These are phyloP conservation scores for Papiliotrema laurentii DNA, from an alignment of 1,284 basidiomycete species.

Conservation along the genomic window DNA sequence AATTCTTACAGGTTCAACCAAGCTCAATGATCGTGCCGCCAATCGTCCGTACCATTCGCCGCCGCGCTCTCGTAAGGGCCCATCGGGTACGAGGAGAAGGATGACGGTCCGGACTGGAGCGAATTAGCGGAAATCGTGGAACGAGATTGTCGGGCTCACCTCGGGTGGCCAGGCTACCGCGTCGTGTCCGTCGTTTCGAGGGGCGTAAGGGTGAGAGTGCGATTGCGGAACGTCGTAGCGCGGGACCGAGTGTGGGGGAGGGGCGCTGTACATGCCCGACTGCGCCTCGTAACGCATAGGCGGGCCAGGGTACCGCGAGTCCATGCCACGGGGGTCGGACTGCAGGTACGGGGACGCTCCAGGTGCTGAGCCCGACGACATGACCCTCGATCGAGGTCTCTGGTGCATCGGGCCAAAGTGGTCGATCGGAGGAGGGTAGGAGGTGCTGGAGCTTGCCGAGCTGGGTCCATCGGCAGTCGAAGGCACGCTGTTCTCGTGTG, in stretches of 20 bases:
- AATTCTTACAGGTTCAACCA: too few species aligned
- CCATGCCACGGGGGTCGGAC: background rate
- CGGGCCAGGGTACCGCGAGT: slow-evolving; percentile 1
- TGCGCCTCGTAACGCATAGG: slow-evolving; percentile 24
- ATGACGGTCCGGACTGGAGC: slow-evolving; percentile 9
- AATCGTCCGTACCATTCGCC: background rate
- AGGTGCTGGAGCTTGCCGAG: slow-evolving; percentile 2
- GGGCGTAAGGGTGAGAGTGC: background rate
- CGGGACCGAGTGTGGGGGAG: slow-evolving; percentile 21
- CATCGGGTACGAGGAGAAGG: slow-evolving; percentile 4
- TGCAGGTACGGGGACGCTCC: slow-evolving; percentile 35
- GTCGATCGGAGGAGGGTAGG: slow-evolving; percentile 18
- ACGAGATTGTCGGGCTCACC: slow-evolving; percentile 3
- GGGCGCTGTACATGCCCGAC: slow-evolving; percentile 13
- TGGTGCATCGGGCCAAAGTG: slow-evolving; percentile 11
- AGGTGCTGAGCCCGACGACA: slow-evolving; percentile 35
- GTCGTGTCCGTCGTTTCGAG: slow-evolving; percentile 3
- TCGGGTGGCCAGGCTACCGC: slow-evolving; percentile 6
- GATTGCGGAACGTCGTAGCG: slow-evolving; percentile 15
- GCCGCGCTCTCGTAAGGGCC: background rate
- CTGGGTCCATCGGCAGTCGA: slow-evolving; percentile 10
- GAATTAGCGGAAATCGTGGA: too few species aligned
- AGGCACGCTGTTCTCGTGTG: background rate
- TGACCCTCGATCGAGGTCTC: slow-evolving; percentile 21
- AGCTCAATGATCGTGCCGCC: slow-evolving; percentile 3